Evolutionary conservation across 1,284 basidiomycete genomes (phyloP).

Genomic region (Apiotrichum gracile): DNA sequence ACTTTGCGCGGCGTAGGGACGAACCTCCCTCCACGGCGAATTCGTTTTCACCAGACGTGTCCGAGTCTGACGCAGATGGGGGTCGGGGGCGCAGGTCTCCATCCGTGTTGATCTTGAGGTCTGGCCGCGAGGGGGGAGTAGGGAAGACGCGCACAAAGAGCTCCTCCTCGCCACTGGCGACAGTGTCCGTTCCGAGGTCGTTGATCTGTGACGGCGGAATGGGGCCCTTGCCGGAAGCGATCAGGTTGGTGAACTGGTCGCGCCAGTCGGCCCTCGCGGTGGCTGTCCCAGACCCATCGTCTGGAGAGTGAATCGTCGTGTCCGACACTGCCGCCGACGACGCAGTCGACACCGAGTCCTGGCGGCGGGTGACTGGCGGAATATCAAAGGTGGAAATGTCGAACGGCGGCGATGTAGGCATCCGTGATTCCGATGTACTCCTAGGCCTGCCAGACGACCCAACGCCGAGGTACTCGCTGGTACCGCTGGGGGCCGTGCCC

Average conservation of each 20-base stretch:
- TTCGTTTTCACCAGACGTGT: background rate
- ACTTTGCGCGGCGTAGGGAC: background rate
- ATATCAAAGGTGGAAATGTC: background rate
- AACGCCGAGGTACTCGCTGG: background rate
- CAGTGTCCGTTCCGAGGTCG: background rate
- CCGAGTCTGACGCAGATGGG: background rate
- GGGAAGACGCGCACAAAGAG: slow-evolving; percentile 21
- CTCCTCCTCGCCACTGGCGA: slow-evolving; percentile 34
- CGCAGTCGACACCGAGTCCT: background rate
- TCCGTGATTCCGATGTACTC: background rate
- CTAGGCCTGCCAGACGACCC: background rate
- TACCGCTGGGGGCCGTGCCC: background rate
- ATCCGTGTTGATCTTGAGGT: slow-evolving; percentile 30
- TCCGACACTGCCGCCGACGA: slow-evolving; percentile 16
- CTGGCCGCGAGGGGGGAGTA: slow-evolving; percentile 4
- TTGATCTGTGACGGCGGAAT: background rate
- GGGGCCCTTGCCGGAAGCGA: slow-evolving; percentile 6
- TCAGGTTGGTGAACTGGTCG: slow-evolving; percentile 23
- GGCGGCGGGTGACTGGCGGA: slow-evolving; percentile 5
- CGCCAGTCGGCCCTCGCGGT: slow-evolving; percentile 36
- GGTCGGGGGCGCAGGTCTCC: background rate
- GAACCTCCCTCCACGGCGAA: background rate
- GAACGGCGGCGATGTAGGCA: background rate
- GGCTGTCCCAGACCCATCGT: slow-evolving; percentile 8
- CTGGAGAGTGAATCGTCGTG: slow-evolving; percentile 24